Conservation (phyloP, 2,329 filamentous ascomycete genomes). For the Fonsecaea multimorphosa region DNA sequence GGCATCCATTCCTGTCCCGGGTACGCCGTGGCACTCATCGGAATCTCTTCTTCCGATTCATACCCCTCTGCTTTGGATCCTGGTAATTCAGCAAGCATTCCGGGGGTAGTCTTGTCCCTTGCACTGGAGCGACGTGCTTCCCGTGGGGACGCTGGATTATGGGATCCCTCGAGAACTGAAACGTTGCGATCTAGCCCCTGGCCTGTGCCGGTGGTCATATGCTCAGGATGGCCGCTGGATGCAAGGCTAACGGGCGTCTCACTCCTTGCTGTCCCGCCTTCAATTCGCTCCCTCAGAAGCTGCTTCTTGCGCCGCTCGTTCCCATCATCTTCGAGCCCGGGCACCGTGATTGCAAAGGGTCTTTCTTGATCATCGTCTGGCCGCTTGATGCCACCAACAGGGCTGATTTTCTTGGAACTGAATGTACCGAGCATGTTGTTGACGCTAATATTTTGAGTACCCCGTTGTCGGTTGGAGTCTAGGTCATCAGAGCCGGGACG, state of each 20-base stretch:
- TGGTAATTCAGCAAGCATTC: constrained; percentile 35
- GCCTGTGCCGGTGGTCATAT: background rate
- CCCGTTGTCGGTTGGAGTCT: constrained; percentile 25
- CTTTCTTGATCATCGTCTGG: constrained; percentile 46
- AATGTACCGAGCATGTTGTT: constrained; percentile 45
- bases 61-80: constrained; percentile 45
- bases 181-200: constrained; percentile 15
- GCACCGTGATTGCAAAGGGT: constrained; percentile 47
- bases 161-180: constrained; percentile 17
- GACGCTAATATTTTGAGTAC: constrained; percentile 31
- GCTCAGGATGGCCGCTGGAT: constrained; percentile 8
- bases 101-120: constrained; percentile 42
- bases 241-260: constrained; percentile 28
- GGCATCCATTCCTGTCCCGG: constrained; percentile 46
- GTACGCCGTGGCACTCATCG: constrained; percentile 57
- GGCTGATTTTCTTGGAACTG: constrained; percentile 40
- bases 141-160: background rate
- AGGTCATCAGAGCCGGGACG: constrained; percentile 40
- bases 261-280: constrained; percentile 4
- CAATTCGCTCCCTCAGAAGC: constrained; percentile 8
- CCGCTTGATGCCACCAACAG: constrained; percentile 41
- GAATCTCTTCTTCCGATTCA: constrained; percentile 52
- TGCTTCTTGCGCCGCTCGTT: constrained; percentile 13
- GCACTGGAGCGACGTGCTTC: constrained; percentile 26
- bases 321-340: constrained; percentile 37